These are phyloP conservation scores for Tolypocladium guangdongense DNA, from an alignment of 2,329 filamentous ascomycete genomes.

Conservation along the genomic window DNA sequence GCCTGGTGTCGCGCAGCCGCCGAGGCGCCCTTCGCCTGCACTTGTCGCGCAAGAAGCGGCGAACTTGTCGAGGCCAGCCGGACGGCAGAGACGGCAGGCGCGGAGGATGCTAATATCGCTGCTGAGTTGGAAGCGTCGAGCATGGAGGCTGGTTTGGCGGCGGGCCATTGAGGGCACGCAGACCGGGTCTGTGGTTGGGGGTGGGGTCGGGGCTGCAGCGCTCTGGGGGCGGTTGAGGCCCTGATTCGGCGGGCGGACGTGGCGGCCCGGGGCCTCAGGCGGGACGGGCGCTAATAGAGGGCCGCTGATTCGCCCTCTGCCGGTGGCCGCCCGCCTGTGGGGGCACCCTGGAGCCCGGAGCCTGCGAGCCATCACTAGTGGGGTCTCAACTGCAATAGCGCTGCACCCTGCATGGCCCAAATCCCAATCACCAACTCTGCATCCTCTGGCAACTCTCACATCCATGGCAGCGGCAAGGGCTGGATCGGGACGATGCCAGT, in stretches of 20 bases:
- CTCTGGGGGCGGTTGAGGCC: not conserved
- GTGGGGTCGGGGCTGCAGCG: not conserved
- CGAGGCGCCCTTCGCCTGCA: not conserved
- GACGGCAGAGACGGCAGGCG: not conserved
- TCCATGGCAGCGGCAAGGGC: not conserved
- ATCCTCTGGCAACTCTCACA: not conserved
- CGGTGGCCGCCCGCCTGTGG: not conserved
- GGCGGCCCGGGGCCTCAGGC: slow-evolving; percentile 1
- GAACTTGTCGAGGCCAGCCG: not conserved
- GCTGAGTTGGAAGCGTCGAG: not conserved
- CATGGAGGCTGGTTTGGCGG: not conserved
- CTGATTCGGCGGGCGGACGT: slow-evolving; percentile 7
- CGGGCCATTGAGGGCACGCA: not conserved
- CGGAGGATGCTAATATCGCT: not conserved
- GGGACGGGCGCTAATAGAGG: slow-evolving; percentile 8
- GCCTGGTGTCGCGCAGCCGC: not conserved
- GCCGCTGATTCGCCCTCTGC: slow-evolving; percentile 8
- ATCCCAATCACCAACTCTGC: not conserved
- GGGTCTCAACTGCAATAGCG: no score
- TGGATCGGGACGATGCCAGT: not conserved
- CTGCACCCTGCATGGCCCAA: not conserved
- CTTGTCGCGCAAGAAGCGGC: not conserved
- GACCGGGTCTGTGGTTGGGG: not conserved
- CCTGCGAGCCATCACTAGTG: not conserved
- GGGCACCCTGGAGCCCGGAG: not conserved